A percentile compares a stretch with the other conserved stretches of the same genome.
Conservation (phyloP, 306 rosid genomes). For the Rosa multiflora region DNA sequence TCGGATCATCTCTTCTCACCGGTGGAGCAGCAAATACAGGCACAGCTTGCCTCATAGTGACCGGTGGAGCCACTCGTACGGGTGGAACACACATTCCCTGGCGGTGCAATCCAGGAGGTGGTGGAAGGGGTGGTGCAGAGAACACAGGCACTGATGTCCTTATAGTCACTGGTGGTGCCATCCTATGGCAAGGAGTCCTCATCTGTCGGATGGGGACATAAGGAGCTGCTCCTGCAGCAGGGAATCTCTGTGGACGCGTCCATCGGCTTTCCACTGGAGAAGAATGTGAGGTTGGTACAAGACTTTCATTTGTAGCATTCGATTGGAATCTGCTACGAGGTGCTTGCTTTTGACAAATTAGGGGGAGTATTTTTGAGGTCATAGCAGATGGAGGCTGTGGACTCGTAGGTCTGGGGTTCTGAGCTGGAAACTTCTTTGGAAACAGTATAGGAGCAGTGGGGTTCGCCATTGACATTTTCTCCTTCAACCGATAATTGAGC, state of each 20-base stretch:
- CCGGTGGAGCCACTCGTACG: conserved; percentile 65
- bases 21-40: conserved; percentile 82
- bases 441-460: conserved; percentile 68
- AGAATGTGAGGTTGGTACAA: conserved; percentile 29
- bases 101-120: conserved; percentile 45
- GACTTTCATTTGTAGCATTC: conserved; percentile 42
- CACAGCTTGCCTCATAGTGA: conserved; percentile 72
- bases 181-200: conserved; percentile 76
- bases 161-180: conserved; percentile 88
- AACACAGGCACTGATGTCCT: conserved; percentile 81
- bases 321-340: conserved; percentile 46
- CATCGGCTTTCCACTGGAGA: conserved; percentile 51
- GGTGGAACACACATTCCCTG: conserved; percentile 51
- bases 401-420: conserved; percentile 79
- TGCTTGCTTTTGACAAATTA: conserved; percentile 68
- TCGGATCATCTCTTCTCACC: conserved; percentile 47
- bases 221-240: conserved; percentile 79
- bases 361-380: conserved; percentile 87
- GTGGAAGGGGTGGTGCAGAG: conserved; percentile 84
- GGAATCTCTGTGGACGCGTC: conserved; percentile 56
- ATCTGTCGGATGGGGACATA: conserved; percentile 83
- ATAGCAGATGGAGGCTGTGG: conserved; percentile 70
- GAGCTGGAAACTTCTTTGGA: conserved; percentile 66
- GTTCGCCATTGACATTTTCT: conserved; percentile 69
- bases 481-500: conserved; percentile 70